Conservation (phyloP, 495 filamentous ascomycete genomes). For the Evernia prunastri region DNA sequence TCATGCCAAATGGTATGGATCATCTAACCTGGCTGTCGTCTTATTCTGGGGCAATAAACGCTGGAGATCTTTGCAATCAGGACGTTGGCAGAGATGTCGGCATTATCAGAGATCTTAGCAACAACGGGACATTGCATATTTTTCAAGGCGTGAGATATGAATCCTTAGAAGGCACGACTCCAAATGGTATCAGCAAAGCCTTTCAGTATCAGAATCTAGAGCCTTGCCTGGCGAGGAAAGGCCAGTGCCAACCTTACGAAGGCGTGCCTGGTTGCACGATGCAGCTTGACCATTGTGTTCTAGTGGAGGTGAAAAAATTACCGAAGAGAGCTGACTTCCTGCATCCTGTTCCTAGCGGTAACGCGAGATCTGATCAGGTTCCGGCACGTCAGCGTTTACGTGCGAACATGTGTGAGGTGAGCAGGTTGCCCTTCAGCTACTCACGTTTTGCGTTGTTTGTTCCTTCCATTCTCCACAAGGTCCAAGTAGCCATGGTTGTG, state of each 20-base stretch:
- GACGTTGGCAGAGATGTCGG: conserved; percentile 22
- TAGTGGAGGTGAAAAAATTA: conserved; percentile 45
- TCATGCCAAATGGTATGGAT: conserved; percentile 23
- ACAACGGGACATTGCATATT: conserved; percentile 23
- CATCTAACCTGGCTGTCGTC: conserved; percentile 10
- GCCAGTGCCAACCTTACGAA: background rate
- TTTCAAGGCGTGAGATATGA: conserved; percentile 27
- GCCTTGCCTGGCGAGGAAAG: background rate
- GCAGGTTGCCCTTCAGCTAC: conserved; percentile 53
- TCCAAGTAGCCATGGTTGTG: conserved; percentile 61
- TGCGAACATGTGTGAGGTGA: conserved; percentile 37
- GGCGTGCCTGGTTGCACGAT: background rate
- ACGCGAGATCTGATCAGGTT: background rate
- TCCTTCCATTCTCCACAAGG: conserved; percentile 64
- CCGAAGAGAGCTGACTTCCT: conserved; percentile 57
- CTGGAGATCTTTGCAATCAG: conserved; percentile 4
- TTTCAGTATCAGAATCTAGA: background rate
- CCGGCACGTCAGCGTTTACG: conserved; percentile 11
- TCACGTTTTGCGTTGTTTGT: conserved; percentile 64
- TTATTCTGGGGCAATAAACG: conserved; percentile 9
- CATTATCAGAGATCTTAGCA: conserved; percentile 29
- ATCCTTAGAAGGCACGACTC: conserved; percentile 5
- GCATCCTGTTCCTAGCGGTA: conserved; percentile 32
- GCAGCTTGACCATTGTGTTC: conserved; percentile 33
- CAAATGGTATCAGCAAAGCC: background rate